Evolutionary conservation across 2,329 filamentous ascomycete species (phyloP), one percentile per base, ranked within the genome.

Genomic region (Arachnopeziza araneosa): DNA sequence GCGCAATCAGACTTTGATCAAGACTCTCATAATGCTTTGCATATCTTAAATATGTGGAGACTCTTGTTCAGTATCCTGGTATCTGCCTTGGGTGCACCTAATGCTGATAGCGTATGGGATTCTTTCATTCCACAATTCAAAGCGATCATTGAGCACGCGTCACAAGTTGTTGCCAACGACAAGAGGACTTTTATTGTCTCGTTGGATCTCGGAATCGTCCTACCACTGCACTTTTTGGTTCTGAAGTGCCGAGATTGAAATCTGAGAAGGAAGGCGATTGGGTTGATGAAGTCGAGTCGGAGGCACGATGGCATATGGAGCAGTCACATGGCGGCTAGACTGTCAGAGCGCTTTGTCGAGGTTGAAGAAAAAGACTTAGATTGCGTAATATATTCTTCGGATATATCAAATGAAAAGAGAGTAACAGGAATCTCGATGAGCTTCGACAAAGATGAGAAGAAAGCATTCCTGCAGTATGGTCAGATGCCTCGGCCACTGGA

Each of bases 171-270:
- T 14, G 56, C 62, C 24, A 61, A 14, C 7, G 60, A 61, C 14
- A 59, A 59, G 36, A 44, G 12, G 36, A 44, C 4, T 19, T 44
- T 44, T 14, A 51, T 54, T 8, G 30, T 64, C 32, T 56, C 53
- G 36, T 79, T 84, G 21, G 84, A 87, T 56, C 73, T 86, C 17
- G 85, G 84, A 30, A 83, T 88, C 59, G 78, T 88, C 5, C 81
- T 84, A 10, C 83, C 84, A 0, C 76, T 88, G 0, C 88, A 83
- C 62, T 79, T 85, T 2, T 81, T 86, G 12, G 84, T 83, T 14
- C 85, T 81, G 17, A 85, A 86, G 65, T 88, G 84, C 66, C 79
- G 83, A 10, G 80, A 87, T 59, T 77, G 79, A 0, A 64, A 74
- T 1, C 77, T 81, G 49, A 79, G 86, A 14, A 77, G 83, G 23